Evolutionary conservation across 2,329 filamentous ascomycete genomes (phyloP), one percentile per base, ranked within the genome.

Genomic region (Intubia oerlemansii): DNA sequence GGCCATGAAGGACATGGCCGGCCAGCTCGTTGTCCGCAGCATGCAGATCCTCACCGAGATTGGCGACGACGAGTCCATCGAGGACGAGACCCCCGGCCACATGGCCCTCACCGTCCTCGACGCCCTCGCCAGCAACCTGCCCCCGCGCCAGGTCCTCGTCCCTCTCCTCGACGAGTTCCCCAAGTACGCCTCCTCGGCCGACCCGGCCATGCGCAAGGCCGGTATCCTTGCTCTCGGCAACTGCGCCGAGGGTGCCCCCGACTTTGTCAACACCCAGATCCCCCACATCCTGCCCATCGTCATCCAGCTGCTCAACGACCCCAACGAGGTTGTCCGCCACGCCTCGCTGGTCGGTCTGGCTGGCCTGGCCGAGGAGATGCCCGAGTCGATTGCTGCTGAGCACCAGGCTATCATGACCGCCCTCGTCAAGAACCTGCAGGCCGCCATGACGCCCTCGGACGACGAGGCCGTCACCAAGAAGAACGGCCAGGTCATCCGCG

Each of bases 221-320:
- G 84, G 79, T 52, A 88, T 95, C 45, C 63, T 95, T 36, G 76
- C 85, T 27, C 66, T 98, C 5, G 85, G 85, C 34, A 90, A 85
- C 58, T 85, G 80, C 41, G 85, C 92, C 30, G 88, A 95, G 58
- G 88, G 88, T 41, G 85, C 88, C 17, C 88, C 88, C 11, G 88
- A 98, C 50, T 98, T 95, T 53, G 82, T 95, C 44, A 81, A 80
- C 38, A 92, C 84, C 13, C 88, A 98, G 53, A 67, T 95, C 36
- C 64, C 75, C 44, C 66, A 75, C 39, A 76, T 95, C 39, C 68
- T 95, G 48, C 88, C 88, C 27, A 62, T 79, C 41, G 71, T 95
- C 34, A 62, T 93, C 33, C 71, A 69, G 43, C 64, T 95, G 7
- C 67, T 98, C 22, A 64, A 81, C 45, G 88, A 98, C 46, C 59